Conservation (phyloP, 768 basidiomycete genomes). For the Strobilomyces echinocephalus region DNA sequence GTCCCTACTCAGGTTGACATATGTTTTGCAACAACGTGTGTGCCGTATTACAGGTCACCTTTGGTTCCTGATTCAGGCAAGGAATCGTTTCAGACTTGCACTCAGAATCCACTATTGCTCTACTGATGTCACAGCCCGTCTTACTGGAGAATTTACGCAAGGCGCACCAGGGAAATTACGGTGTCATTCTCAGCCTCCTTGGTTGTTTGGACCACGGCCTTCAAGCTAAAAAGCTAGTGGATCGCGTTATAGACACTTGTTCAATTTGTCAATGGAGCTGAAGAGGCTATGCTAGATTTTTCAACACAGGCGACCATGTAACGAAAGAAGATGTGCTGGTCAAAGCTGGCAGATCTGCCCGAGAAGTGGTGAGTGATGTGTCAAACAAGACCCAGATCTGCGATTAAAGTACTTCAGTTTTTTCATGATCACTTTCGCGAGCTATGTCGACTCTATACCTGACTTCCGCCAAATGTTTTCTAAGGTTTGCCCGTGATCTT, state of each 20-base stretch:
- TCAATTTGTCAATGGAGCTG: neutral
- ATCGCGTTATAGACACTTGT: conserved; percentile 78
- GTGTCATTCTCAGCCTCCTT: conserved; percentile 83
- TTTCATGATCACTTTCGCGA: conserved; percentile 91
- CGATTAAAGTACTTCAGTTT: conserved; percentile 48
- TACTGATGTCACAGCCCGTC: conserved; percentile 74
- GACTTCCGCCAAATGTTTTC: conserved; percentile 69
- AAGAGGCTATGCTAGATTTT: conserved; percentile 3
- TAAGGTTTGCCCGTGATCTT: conserved; percentile 42
- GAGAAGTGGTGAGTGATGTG: conserved; percentile 81
- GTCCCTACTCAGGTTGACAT: conserved; percentile 72
- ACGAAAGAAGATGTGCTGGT: conserved; percentile 64
- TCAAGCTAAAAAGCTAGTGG: conserved; percentile 83
- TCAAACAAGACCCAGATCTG: neutral
- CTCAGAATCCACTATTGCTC: conserved; percentile 76
- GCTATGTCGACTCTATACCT: conserved; percentile 70
- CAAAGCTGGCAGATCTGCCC: conserved; percentile 67
- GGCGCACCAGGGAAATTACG: conserved; percentile 89
- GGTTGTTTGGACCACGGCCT: conserved; percentile 89
- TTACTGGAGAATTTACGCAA: conserved; percentile 84
- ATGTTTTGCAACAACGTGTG: conserved; percentile 75
- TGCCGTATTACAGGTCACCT: neutral
- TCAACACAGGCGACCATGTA: conserved; percentile 75
- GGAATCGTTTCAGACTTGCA: conserved; percentile 50
- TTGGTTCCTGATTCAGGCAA: neutral